Conservation (phyloP, 73 alveolate genomes). For the Paramecium primaurelia region DNA sequence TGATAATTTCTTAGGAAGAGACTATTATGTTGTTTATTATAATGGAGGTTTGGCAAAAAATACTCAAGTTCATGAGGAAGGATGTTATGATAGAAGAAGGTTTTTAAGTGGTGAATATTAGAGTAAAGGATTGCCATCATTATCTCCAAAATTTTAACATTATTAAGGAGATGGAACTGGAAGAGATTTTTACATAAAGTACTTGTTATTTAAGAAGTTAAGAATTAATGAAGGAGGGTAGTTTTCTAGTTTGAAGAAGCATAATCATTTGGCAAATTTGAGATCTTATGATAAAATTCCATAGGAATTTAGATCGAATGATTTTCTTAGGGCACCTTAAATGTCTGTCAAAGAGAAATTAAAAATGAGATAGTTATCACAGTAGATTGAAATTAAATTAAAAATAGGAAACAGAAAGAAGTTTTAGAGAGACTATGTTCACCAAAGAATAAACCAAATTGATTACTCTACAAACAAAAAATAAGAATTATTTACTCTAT, state of each 20-base stretch:
- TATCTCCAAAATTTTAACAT: background rate
- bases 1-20: background rate
- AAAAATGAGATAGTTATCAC: background rate
- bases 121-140: background rate
- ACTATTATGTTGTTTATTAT: background rate
- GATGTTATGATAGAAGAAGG: background rate
- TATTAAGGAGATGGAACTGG: conserved; percentile 4
- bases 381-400: background rate
- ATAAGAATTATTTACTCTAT: background rate
- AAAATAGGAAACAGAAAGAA: background rate
- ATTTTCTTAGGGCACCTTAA: background rate
- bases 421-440: background rate
- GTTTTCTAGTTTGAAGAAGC: background rate
- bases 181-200: conserved; percentile 15
- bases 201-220: background rate
- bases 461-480: background rate
- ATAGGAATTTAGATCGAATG: background rate
- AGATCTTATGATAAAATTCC: background rate
- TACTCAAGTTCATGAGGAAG: background rate
- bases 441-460: background rate
- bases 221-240: background rate
- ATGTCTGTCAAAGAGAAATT: background rate
- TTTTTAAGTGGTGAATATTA: background rate
- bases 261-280: background rate
- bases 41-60: conserved; percentile 3